A percentile compares a stretch with the other conserved stretches of the same genome.
Conservation (phyloP, 1,284 basidiomycete species). For the Cryptococcus sp. region DNA sequence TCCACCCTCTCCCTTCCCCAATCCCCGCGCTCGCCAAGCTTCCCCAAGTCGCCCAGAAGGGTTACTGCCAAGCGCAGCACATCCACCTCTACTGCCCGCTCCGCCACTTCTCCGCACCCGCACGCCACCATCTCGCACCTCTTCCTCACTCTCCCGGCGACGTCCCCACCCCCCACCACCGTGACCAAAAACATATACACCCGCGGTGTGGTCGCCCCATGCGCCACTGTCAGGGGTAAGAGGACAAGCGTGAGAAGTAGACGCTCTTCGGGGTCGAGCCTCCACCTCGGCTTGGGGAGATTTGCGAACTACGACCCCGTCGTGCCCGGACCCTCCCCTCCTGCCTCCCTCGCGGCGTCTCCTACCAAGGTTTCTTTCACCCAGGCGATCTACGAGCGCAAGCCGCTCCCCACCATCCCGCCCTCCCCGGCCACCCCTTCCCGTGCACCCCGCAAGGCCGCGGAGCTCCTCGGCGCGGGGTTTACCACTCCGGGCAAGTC, state of each 20-base stretch:
- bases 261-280: constrained; percentile 7
- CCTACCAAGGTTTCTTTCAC: constrained; percentile 14
- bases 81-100: too few relatives aligned
- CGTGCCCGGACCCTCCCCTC: constrained; percentile 16
- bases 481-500: background rate
- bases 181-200: too few relatives aligned
- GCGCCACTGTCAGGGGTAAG: too few relatives aligned
- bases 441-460: constrained; percentile 36
- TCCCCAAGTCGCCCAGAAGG: too few relatives aligned
- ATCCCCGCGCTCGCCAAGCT: too few relatives aligned
- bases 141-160: constrained; percentile 9
- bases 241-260: background rate
- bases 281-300: constrained; percentile 31
- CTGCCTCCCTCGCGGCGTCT: constrained; percentile 15
- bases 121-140: background rate
- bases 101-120: too few relatives aligned
- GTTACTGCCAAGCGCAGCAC: too few relatives aligned
- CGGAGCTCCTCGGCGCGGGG: constrained; percentile 26
- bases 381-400: background rate
- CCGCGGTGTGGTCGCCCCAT: too few relatives aligned
- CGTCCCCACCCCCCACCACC: background rate
- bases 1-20: too few relatives aligned
- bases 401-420: constrained; percentile 9
- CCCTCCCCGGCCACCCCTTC: constrained; percentile 29
- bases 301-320: constrained; percentile 25